Evolutionary conservation across 1,284 basidiomycete genomes (phyloP), one percentile per base, ranked within the genome.

Genomic region (Hypsizygus ulmarius): DNA sequence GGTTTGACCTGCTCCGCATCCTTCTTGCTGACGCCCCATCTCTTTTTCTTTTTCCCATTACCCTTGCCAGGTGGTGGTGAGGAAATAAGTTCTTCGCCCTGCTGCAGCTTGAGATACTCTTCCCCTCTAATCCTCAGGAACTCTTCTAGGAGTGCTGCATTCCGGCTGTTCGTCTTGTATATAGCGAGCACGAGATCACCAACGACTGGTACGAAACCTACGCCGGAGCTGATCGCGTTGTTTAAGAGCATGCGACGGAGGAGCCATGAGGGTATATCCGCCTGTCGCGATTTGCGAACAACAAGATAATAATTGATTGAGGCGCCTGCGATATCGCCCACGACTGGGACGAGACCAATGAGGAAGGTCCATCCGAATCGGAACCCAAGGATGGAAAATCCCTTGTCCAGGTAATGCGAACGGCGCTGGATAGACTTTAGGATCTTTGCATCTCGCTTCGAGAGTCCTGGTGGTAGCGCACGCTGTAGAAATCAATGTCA

Each of bases 341-440:
- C 76, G 27, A 82, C 70, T 5, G 90, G 91, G 25, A 93, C 68
- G n/a, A 91, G 72, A 0, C 87, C 87, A 43, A 93, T 87, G 57
- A 89, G 60, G 66, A 89, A 89, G 18, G 89, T 83, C 85, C 87
- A 96, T 3, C 95, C 94, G 53, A 97, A 93, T 7, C 83, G 81
- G 51, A 97, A 68, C 2, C 94, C 93, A 58, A 86, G 91, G 8
- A 97, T 46, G 39, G 65, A 74, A 72, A 97, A 90, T 5, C 91
- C 88, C 67, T 93, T 95, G 74, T 98, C 95, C 47, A 98, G 86
- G 62, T 87, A 82, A 63, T 94, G 93, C 0, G 95, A 94, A 6
- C 94, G 77, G 43, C 75, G 72, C 63, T 90, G 82, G 37, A 95
- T 82, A 14, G 84, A 80, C 57, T 77, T 78, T 43, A 94, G 74